phyloP scores from a whole-genome alignment of 2,329 filamentous ascomycete genomes.

The Ophidiomyces ophidiicola region DNA sequence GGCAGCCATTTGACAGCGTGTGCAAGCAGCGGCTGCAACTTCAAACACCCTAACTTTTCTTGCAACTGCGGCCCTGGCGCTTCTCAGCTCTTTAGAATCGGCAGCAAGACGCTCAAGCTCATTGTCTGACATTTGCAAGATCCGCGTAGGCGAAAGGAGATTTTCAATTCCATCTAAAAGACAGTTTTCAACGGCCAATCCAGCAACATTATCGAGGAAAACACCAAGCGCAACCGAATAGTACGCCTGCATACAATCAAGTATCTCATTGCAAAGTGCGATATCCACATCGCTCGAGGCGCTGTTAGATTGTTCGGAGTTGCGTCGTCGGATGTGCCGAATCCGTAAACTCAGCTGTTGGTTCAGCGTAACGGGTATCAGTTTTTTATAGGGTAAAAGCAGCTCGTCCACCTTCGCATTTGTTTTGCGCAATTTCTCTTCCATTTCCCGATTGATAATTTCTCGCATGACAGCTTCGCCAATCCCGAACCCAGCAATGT shows the following conservation, averaged over 20 bases:
- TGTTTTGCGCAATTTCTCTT: slow-evolving; percentile 15
- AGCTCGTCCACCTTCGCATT: slow-evolving; percentile 18
- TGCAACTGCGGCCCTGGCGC: slow-evolving; percentile 9
- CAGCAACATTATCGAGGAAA: slow-evolving; percentile 29
- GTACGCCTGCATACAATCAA: slow-evolving; percentile 19
- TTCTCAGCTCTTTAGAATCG: slow-evolving; percentile 17
- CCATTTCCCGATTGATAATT: slow-evolving; percentile 16
- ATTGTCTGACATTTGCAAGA: slow-evolving; percentile 24
- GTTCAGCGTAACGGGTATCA: slow-evolving; percentile 16
- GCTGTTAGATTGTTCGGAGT: slow-evolving; percentile 4
- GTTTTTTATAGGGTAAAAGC: slow-evolving; percentile 15
- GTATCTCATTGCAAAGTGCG: slow-evolving; percentile 14
- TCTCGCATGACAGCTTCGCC: slow-evolving; percentile 17
- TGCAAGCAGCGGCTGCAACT: slow-evolving; percentile 14
- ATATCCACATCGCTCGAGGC: slow-evolving; percentile 9
- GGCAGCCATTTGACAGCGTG: slow-evolving; percentile 15
- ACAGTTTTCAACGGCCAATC: slow-evolving; percentile 29
- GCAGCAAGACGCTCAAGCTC: slow-evolving; percentile 19
- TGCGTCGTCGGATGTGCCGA: slow-evolving; percentile 10
- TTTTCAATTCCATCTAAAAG: slow-evolving; percentile 26
- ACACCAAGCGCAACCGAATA: slow-evolving; percentile 21
- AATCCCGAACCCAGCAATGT: slow-evolving; percentile 14
- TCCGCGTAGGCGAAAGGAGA: slow-evolving; percentile 23
- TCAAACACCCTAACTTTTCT: slow-evolving; percentile 15
- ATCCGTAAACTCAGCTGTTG: slow-evolving; percentile 12